Conservation (phyloP, 2,329 filamentous ascomycete species). For the Byssoonygena ceratinophila region DNA sequence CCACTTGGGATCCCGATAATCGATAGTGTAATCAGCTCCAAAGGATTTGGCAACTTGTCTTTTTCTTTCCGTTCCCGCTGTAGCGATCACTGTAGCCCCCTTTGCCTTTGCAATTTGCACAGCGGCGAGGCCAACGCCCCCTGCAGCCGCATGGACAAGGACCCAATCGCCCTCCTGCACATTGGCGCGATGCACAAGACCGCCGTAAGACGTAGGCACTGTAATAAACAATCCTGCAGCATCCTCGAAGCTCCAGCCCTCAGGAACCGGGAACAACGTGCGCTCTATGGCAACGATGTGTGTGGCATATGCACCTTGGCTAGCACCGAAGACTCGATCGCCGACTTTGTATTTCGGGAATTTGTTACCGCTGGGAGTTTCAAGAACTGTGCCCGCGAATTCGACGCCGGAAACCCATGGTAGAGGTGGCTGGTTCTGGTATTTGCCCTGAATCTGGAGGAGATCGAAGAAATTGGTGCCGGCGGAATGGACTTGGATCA, state of each 20-base stretch:
- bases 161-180: constrained; percentile 75
- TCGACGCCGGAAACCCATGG: constrained; percentile 82
- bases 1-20: constrained; percentile 65
- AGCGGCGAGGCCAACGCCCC: constrained; percentile 80
- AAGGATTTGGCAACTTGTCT: constrained; percentile 66
- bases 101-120: constrained; percentile 90
- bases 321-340: constrained; percentile 74
- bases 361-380: constrained; percentile 47
- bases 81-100: constrained; percentile 86
- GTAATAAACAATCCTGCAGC: constrained; percentile 87
- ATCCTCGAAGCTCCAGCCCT: constrained; percentile 72
- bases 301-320: constrained; percentile 77
- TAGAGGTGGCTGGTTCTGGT: constrained; percentile 80
- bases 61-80: constrained; percentile 71
- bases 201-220: constrained; percentile 79
- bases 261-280: constrained; percentile 60
- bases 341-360: constrained; percentile 60
- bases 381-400: constrained; percentile 68
- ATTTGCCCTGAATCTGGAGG: constrained; percentile 88
- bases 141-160: constrained; percentile 82
- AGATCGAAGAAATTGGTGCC: constrained; percentile 97
- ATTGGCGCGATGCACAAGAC: constrained; percentile 64
- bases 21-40: constrained; percentile 72
- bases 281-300: constrained; percentile 58
- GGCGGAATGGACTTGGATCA: constrained; percentile 74